Base-by-base conservation (phyloP, 2,329 filamentous ascomycete genomes). In the Claviceps humidiphila region DNA sequence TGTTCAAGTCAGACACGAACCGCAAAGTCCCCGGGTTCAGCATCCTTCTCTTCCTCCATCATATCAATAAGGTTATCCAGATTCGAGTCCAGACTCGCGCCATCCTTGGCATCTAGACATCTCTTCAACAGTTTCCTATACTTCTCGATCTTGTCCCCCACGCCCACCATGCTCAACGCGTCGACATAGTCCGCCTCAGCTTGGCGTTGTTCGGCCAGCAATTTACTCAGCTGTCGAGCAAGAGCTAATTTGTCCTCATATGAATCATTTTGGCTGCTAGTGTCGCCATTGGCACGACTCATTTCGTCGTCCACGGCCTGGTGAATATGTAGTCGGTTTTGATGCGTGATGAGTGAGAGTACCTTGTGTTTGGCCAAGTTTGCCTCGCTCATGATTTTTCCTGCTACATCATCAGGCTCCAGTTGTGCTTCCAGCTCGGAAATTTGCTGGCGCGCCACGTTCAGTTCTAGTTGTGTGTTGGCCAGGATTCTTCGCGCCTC, bases 121-220 rank as follows among this genome's bases (percentile, higher is more conserved):
- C 78, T 77, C 54, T 78, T 79, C 37, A 89, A 78, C 34, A 89
- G 73, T 52, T 77, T 77, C 55, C 84, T 76, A 65, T 90, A 91
- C 64, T 83, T 81, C 58, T 83, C 82, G 57, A 86, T 85, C 63
- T 82, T 82, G 64, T 87, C 84, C 39, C 83, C 81, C 40, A 84
- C 81, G 43, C 85, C 85, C 11, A 85, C 82, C 56, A 82, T 76
- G 45, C 78, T 79, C 46, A 87, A 71, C 13, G 83, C 83, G 49
- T 81, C 75, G 42, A 87, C 80, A 56, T 89, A 87, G 55, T 86
- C 82, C 14, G 69, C 66, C 58, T 89, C 84, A 3, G 83, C 74
- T 43, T 74, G 69, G 48, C 77, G 73, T 59, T 86, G 80, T 59
- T 85, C 80, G 4, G 70, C 64, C 46, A 85, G 71, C 47, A 81